These are phyloP conservation scores for Scheffersomyces stambukii DNA, from an alignment of 1,139 yeast genomes.

Conservation along the genomic window DNA sequence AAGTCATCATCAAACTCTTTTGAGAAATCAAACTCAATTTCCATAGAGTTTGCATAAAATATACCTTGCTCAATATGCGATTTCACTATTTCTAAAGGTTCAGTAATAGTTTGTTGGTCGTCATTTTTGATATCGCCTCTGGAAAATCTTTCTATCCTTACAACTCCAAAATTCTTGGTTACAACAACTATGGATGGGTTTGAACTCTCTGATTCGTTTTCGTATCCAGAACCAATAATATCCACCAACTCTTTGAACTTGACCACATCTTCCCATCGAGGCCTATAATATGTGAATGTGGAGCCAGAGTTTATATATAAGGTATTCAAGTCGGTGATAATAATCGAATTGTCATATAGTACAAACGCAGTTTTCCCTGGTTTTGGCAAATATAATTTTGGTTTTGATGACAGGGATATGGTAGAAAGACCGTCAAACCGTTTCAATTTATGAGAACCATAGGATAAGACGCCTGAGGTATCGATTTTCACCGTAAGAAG, in stretches of 20 bases:
- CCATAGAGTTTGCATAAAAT: constrained; percentile 44
- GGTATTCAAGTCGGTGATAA: constrained; percentile 56
- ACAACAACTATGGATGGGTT: constrained; percentile 47
- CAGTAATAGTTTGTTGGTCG: constrained; percentile 11
- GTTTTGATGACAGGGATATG: no score
- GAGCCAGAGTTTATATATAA: constrained; percentile 30
- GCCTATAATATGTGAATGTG: constrained; percentile 34
- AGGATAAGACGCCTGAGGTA: constrained; percentile 48
- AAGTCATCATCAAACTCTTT: constrained; percentile 29
- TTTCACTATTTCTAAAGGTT: constrained; percentile 46
- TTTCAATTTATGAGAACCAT: constrained; percentile 54
- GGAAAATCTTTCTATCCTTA: constrained; percentile 52
- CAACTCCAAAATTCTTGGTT: constrained; percentile 59
- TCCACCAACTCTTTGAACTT: constrained; percentile 50
- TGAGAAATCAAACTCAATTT: constrained; percentile 56
- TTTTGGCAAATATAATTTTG: constrained; percentile 55
- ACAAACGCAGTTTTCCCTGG: constrained; percentile 65
- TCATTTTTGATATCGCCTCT: constrained; percentile 13
- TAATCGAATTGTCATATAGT: constrained; percentile 55
- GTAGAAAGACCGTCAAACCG: constrained; percentile 27
- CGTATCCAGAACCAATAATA: constrained; percentile 61
- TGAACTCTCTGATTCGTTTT: constrained; percentile 25
- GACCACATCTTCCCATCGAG: constrained; percentile 78
- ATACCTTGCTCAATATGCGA: constrained; percentile 82
- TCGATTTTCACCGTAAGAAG: constrained; percentile 56